Evolutionary conservation across 768 basidiomycete genomes (phyloP).

Genomic region (Amanita jacksonii): DNA sequence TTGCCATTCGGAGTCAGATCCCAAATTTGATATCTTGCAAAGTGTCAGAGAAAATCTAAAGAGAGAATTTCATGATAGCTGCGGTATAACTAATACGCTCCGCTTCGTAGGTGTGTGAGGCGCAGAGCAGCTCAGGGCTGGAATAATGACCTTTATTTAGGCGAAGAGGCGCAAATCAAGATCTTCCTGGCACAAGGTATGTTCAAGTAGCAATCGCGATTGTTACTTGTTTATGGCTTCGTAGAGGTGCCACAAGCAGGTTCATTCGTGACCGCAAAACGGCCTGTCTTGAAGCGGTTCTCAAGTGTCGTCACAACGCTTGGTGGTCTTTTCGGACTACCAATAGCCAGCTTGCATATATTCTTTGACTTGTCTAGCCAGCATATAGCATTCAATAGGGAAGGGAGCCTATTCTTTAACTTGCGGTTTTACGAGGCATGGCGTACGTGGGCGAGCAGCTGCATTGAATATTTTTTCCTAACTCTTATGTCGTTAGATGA

Average conservation of each 20-base stretch:
- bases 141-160: conserved; percentile 22
- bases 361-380: conserved; percentile 79
- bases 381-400: conserved; percentile 89
- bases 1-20: conserved; percentile 58
- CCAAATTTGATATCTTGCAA: conserved; percentile 58
- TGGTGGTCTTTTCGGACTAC: conserved; percentile 62
- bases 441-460: conserved; percentile 48
- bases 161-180: conserved; percentile 51
- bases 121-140: not conserved
- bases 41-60: conserved; percentile 65
- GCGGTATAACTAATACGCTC: conserved; percentile 53
- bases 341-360: conserved; percentile 66
- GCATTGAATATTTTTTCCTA: not conserved
- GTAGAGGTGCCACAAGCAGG: conserved; percentile 49
- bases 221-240: not conserved
- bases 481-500: conserved; percentile 44
- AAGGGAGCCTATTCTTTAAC: conserved; percentile 83
- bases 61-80: conserved; percentile 77
- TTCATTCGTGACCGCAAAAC: conserved; percentile 41
- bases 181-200: conserved; percentile 57
- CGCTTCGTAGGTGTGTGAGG: conserved; percentile 43
- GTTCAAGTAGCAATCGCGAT: not conserved
- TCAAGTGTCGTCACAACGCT: conserved; percentile 60
- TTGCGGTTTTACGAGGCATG: conserved; percentile 77
- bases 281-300: conserved; percentile 60